A percentile compares a stretch with the other conserved stretches of the same genome.
Conservation (phyloP, 768 basidiomycete genomes). For the Trametes sanguinea region DNA sequence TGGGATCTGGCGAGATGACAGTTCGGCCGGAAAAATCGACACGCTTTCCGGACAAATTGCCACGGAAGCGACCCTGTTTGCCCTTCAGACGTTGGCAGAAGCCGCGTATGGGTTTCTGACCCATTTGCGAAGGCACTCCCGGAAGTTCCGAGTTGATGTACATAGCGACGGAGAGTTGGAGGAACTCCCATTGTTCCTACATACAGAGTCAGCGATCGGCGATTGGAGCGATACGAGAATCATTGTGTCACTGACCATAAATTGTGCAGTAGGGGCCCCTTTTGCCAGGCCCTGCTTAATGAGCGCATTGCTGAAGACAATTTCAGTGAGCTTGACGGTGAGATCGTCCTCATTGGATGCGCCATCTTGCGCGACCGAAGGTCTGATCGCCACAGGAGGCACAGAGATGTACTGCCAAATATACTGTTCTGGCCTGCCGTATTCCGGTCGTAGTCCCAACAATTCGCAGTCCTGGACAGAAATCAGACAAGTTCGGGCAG, state of each 20-base stretch:
- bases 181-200: conserved; percentile 99
- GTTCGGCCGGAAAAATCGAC: conserved; percentile 98
- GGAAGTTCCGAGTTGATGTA: conserved; percentile 98
- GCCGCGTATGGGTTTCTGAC: conserved; percentile 93
- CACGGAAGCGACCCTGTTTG: conserved; percentile 98
- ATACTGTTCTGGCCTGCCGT: conserved; percentile 94
- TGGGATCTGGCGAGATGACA: conserved; percentile 99
- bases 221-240: conserved; percentile 10
- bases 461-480: conserved; percentile 84
- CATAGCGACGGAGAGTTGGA: conserved; percentile 93
- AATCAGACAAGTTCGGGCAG: not conserved
- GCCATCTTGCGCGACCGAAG: conserved; percentile 95
- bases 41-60: conserved; percentile 97
- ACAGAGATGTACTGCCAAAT: conserved; percentile 99
- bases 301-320: conserved; percentile 90
- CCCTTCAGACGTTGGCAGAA: conserved; percentile 98
- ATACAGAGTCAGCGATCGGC: not conserved
- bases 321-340: conserved; percentile 96
- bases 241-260: conserved; percentile 61
- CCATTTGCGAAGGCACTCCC: conserved; percentile 83
- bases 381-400: conserved; percentile 95
- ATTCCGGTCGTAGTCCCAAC: conserved; percentile 83
- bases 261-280: conserved; percentile 84
- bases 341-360: conserved; percentile 99
- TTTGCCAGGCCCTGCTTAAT: conserved; percentile 89